These are phyloP conservation scores for Lecanicillium sp. DNA, from an alignment of 2,329 filamentous ascomycete species.

Conservation along the genomic window DNA sequence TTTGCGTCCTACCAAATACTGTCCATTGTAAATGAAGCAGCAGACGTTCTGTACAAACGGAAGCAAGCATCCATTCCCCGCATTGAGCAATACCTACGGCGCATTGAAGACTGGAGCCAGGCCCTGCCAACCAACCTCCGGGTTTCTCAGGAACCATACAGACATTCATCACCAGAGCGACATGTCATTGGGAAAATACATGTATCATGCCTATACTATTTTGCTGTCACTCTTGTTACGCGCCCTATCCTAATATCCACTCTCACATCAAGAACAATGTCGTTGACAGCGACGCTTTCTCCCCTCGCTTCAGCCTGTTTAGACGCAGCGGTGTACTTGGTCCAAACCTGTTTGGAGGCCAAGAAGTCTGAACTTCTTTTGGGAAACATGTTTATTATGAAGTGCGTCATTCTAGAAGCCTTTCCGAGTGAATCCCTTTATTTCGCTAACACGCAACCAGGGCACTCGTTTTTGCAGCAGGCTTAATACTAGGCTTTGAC, in stretches of 20 bases:
- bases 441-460: constrained; percentile 18
- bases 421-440: neutral
- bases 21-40: constrained; percentile 34
- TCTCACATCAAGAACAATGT: constrained; percentile 30
- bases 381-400: constrained; percentile 51
- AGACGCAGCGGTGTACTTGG: constrained; percentile 46
- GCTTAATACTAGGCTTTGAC: constrained; percentile 47
- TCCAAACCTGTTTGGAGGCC: constrained; percentile 44
- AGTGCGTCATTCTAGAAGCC: constrained; percentile 32
- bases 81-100: constrained; percentile 32
- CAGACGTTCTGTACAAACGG: constrained; percentile 32
- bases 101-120: constrained; percentile 37
- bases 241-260: constrained; percentile 46
- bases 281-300: constrained; percentile 16
- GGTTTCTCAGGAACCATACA: constrained; percentile 19
- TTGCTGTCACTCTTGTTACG: constrained; percentile 49
- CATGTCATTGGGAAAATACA: constrained; percentile 41
- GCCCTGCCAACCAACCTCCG: constrained; percentile 28
- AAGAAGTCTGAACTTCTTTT: constrained; percentile 34
- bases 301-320: constrained; percentile 44
- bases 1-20: constrained; percentile 33
- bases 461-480: constrained; percentile 48
- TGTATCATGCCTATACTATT: constrained; percentile 51
- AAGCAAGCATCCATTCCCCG: constrained; percentile 20
- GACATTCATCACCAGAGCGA: neutral